Evolutionary conservation across 495 filamentous ascomycete species (phyloP).

Genomic region (Oidiodendron maius): DNA sequence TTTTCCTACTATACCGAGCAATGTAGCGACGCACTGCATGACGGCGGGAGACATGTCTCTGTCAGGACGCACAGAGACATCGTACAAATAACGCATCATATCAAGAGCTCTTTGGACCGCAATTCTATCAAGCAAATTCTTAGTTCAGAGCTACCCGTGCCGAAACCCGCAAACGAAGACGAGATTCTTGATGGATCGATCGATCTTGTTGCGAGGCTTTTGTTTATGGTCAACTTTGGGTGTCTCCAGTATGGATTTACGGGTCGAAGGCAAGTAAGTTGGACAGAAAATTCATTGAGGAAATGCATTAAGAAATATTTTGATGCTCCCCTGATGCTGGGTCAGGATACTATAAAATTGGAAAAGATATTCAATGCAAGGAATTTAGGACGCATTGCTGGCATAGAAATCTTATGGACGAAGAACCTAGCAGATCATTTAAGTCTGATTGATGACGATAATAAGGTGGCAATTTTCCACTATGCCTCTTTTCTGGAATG

Average conservation of each 20-base stretch:
- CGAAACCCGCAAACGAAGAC: neutral
- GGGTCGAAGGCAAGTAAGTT: neutral
- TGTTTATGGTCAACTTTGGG: conserved; percentile 15
- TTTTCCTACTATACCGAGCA: conserved; percentile 5
- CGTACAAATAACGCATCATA: neutral
- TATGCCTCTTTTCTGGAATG: neutral
- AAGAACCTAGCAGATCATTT: conserved; percentile 39
- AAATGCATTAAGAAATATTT: conserved; percentile 11
- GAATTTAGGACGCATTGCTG: conserved; percentile 28
- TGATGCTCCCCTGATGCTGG: neutral
- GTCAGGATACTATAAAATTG: conserved; percentile 10
- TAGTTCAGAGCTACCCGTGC: neutral
- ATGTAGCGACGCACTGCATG: neutral
- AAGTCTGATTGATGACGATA: conserved; percentile 31
- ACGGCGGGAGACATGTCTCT: neutral
- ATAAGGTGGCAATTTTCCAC: conserved; percentile 1
- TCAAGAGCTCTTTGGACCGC: neutral
- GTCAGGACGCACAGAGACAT: neutral
- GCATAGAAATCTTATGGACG: conserved; percentile 33
- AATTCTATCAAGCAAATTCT: neutral
- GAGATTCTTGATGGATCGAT: conserved; percentile 3
- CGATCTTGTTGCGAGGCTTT: conserved; percentile 13
- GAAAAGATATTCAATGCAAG: conserved; percentile 23
- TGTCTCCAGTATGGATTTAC: conserved; percentile 4
- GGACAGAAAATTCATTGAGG: conserved; percentile 9